These are phyloP conservation scores for Echites panduratus DNA, from an alignment of 257 asterid genomes.

Conservation along the genomic window DNA sequence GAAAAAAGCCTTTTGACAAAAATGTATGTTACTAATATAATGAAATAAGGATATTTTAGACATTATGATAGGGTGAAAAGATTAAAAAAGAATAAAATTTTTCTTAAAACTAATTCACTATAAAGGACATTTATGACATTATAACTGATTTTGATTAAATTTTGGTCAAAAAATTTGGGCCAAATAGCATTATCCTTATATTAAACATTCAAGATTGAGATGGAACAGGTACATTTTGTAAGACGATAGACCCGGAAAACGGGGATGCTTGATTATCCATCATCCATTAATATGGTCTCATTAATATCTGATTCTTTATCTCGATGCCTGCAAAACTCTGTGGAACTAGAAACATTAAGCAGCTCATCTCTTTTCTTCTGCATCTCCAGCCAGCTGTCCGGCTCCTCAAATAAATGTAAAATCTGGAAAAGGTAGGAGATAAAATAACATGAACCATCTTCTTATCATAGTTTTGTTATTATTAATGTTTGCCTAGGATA, in stretches of 20 bases:
- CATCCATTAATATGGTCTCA: conserved; percentile 24
- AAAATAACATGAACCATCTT: background rate
- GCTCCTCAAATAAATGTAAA: conserved; percentile 46
- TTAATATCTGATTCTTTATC: conserved; percentile 25
- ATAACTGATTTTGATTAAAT: no score
- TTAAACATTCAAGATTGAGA: no score
- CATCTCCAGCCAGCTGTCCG: conserved; percentile 41
- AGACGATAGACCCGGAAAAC: background rate
- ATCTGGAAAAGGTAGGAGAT: conserved; percentile 39
- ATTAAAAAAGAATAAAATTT: no score
- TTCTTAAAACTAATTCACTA: no score
- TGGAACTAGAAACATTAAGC: conserved; percentile 20
- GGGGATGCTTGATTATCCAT: conserved; percentile 6
- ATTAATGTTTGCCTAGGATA: background rate
- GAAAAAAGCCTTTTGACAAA: no score
- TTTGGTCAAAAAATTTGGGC: no score
- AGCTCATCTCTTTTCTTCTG: conserved; percentile 43
- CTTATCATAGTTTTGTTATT: background rate
- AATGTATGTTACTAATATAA: no score
- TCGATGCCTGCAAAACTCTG: conserved; percentile 15
- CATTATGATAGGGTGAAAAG: no score
- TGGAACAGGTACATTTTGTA: background rate
- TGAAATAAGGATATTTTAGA: no score
- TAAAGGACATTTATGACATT: no score
- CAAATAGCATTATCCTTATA: no score